Conservation (phyloP, 495 filamentous ascomycete species). For the Penicillium bovifimosum region DNA sequence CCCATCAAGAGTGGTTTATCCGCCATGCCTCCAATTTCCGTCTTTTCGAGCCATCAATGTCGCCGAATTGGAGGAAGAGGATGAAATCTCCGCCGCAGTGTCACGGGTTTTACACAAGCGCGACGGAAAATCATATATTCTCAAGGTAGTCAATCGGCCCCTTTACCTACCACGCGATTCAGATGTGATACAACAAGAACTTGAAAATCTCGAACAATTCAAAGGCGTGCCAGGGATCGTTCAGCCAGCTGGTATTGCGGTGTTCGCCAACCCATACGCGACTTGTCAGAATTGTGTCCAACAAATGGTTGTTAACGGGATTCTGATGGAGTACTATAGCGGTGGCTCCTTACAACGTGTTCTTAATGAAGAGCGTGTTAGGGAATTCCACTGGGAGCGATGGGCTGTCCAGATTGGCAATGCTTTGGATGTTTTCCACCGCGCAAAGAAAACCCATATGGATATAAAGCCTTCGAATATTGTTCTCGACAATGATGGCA, state of each 20-base stretch:
- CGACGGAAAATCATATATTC: constrained; percentile 7
- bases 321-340: constrained; percentile 14
- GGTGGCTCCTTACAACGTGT: constrained; percentile 18
- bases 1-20: constrained; percentile 16
- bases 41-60: constrained; percentile 9
- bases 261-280: constrained; percentile 16
- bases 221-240: constrained; percentile 13
- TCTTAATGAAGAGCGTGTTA: constrained; percentile 9
- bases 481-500: constrained; percentile 21
- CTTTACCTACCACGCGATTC: constrained; percentile 19
- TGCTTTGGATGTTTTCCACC: constrained; percentile 19
- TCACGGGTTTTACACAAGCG: constrained; percentile 10
- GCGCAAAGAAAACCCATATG: constrained; percentile 23
- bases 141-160: constrained; percentile 18
- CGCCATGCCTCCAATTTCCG: constrained; percentile 8
- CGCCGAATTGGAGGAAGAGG: constrained; percentile 5
- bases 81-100: constrained; percentile 13
- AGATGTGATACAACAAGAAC: constrained; percentile 15
- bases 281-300: constrained; percentile 7
- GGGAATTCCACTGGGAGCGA: constrained; percentile 12
- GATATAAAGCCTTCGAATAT: constrained; percentile 33
- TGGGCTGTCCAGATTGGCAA: constrained; percentile 28
- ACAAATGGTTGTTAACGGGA: constrained; percentile 13
- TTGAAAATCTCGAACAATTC: constrained; percentile 18
- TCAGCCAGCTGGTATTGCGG: constrained; percentile 18